Percentiles rank a stretch among this genome's conserved stretches.
Conservation (phyloP, 768 basidiomycete species). For the Auricularia sp. region DNA sequence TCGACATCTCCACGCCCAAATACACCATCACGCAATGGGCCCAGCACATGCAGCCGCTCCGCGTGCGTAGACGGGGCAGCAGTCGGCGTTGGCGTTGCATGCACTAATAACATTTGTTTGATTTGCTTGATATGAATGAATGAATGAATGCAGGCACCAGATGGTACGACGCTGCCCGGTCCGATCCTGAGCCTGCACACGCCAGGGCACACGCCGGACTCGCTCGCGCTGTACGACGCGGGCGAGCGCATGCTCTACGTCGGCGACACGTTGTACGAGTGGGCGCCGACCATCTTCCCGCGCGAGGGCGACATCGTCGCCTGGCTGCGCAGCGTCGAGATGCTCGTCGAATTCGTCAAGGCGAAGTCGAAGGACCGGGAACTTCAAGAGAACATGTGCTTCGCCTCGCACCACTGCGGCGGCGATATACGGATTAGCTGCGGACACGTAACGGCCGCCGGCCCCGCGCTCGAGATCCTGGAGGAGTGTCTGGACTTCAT, state of each 20-base stretch:
- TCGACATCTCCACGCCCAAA: conserved; percentile 32
- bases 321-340: conserved; percentile 38
- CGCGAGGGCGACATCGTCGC: conserved; percentile 39
- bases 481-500: conserved; percentile 33
- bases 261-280: conserved; percentile 48
- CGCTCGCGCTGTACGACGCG: conserved; percentile 42
- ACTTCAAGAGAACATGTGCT: too few species aligned
- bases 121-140: conserved; percentile 19
- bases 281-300: conserved; percentile 45
- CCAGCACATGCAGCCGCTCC: not conserved
- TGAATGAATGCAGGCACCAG: conserved; percentile 9
- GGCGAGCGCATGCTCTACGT: conserved; percentile 44
- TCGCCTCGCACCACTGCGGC: not conserved
- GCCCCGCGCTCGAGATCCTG: conserved; percentile 38
- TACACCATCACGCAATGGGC: conserved; percentile 27
- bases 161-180: conserved; percentile 15
- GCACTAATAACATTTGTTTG: too few species aligned
- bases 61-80: conserved; percentile 15
- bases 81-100: too few species aligned
- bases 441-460: conserved; percentile 37
- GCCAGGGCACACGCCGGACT: conserved; percentile 50
- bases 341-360: conserved; percentile 32
- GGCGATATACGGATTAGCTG: conserved; percentile 31
- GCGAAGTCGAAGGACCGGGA: conserved; percentile 3
- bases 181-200: conserved; percentile 41